Base-by-base conservation (phyloP, 106 monocot genomes). In the Iris macrosiphon region DNA sequence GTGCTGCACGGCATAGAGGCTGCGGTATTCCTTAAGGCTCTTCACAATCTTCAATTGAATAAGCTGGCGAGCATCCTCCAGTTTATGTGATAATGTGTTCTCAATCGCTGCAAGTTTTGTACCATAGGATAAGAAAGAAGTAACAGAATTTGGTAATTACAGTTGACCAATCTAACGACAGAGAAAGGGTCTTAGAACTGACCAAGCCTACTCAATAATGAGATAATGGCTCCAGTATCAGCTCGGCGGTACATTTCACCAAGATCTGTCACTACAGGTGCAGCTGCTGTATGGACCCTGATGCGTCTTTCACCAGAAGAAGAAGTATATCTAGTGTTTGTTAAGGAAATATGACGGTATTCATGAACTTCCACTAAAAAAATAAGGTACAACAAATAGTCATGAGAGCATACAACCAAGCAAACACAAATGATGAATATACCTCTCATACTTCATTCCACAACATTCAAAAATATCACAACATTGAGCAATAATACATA, bases 201-300 rank as follows among this genome's bases (percentile, higher is more conserved):
- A 91, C 98, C 98, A 27, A 87, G 68, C 30, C 87, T 80, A 29
- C 90, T 72, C 55, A 98, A 56, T 31, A 98, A 21, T 21, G 80
- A 83, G 24, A 91, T 52, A 56, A 84, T 76, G 51, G 91, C 90
- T 5, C 98, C 91, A 55, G 78, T 68, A 64, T 98, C 87, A 52
- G 98, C 98, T 32, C 78, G 83, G 52, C 98, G 98, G 41, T 98
- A 98, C 91, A 91, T 91, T 65, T 91, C 98, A 61, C 72, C 57
- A 49, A 98, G 83, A 65, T 98, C 91, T 30, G 80, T 52, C 30
- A 98, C 98, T 16, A 98, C 98, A 55, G 87, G 98, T 45, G 80
- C 98, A 25, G 91, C 98, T 63, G 91, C 64, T 41, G 98, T 98
- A 55, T 80, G 90, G 39, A 91, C 87, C 69, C 91, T 86, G 33